Percentiles rank a stretch among this genome's conserved stretches.
phyloP scores from a whole-genome alignment of 1,284 basidiomycete species.

The Volvariella volvacea region DNA sequence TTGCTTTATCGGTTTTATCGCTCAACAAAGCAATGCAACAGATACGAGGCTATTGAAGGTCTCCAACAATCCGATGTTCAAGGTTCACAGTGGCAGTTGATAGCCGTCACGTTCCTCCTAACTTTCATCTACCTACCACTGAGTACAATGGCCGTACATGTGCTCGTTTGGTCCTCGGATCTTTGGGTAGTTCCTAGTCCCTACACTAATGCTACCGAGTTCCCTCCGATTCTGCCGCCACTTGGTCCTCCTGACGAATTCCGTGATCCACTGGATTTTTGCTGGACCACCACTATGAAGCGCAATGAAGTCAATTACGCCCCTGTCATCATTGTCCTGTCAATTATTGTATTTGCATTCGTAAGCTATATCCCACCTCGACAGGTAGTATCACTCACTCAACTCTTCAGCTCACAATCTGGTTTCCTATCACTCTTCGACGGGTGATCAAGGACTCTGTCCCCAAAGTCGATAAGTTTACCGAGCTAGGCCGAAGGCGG shows the following conservation, averaged over 20 bases:
- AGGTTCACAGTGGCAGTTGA: slow-evolving; percentile 42
- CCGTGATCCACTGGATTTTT: slow-evolving; percentile 67
- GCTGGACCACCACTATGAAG: slow-evolving; percentile 72
- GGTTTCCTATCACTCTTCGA: slow-evolving; percentile 64
- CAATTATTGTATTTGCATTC: slow-evolving; percentile 43
- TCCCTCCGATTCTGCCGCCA: slow-evolving; percentile 38
- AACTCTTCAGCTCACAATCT: slow-evolving; percentile 57
- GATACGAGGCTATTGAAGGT: slow-evolving; percentile 47
- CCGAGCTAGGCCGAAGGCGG: slow-evolving; percentile 62
- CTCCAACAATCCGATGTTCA: slow-evolving; percentile 37
- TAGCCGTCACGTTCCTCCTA: slow-evolving; percentile 56
- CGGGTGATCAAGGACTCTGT: slow-evolving; percentile 50
- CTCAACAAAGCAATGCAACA: slow-evolving; percentile 40
- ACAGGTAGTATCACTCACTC: slow-evolving; percentile 4
- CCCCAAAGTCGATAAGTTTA: slow-evolving; percentile 63
- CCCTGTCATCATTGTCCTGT: slow-evolving; percentile 53
- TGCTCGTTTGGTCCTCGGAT: slow-evolving; percentile 68
- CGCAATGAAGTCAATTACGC: slow-evolving; percentile 70
- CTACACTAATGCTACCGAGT: slow-evolving; percentile 51
- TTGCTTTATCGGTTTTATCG: slow-evolving; percentile 53
- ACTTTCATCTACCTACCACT: slow-evolving; percentile 65
- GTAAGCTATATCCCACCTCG: slow-evolving; percentile 30
- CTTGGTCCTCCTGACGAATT: slow-evolving; percentile 52
- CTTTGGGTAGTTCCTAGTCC: slow-evolving; percentile 69
- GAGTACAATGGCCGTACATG: slow-evolving; percentile 66